Evolutionary conservation across 108 stramenopile genomes (phyloP).

Genomic region (Discostella stelligeroides): DNA sequence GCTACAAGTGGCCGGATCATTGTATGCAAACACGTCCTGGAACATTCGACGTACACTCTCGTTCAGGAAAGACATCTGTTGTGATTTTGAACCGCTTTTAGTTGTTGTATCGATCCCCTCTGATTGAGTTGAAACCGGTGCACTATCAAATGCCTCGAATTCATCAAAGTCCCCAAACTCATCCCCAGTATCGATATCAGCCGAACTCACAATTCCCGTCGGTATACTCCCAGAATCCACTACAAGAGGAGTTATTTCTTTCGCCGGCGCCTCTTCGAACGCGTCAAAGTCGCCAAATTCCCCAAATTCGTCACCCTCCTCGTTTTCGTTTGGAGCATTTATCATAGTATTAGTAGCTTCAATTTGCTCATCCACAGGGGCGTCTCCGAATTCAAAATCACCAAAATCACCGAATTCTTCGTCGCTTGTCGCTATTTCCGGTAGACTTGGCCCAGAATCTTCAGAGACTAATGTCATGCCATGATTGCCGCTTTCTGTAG

Average conservation of each 20-base stretch:
- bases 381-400: neutral
- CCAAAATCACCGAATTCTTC: neutral
- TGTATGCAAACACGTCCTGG: constrained; percentile 31
- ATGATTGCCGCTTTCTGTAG: too few species aligned
- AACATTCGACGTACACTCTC: constrained; percentile 42
- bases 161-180: constrained; percentile 36
- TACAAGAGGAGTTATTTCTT: neutral
- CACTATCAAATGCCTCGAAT: constrained; percentile 26
- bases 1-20: constrained; percentile 1
- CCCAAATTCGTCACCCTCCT: constrained; percentile 9
- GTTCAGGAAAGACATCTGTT: constrained; percentile 8
- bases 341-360: neutral
- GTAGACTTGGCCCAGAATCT: too few species aligned
- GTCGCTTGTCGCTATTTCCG: neutral
- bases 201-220: neutral
- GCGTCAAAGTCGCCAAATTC: constrained; percentile 33
- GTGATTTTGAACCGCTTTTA: neutral
- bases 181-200: neutral
- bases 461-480: too few species aligned
- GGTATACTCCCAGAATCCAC: neutral
- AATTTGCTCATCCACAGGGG: neutral
- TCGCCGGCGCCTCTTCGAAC: constrained; percentile 1
- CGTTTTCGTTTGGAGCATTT: neutral
- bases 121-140: neutral
- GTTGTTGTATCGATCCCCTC: constrained; percentile 1